phyloP scores from a whole-genome alignment of 306 rosid genomes.

The Styphnolobium japonicum region DNA sequence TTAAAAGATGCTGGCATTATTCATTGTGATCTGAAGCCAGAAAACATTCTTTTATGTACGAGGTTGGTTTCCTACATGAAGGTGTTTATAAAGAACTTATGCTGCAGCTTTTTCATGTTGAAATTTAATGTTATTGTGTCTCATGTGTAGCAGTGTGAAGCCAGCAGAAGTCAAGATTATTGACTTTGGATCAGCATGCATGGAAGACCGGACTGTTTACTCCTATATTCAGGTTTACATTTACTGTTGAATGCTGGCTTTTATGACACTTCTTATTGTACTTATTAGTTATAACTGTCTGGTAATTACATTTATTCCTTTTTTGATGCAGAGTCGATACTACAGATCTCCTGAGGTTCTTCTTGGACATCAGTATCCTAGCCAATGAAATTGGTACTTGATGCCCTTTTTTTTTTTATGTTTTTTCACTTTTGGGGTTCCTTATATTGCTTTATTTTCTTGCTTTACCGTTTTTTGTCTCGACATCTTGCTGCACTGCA shows the following conservation, averaged over 20 bases:
- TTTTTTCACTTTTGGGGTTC: background rate
- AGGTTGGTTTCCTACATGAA: conserved; percentile 38
- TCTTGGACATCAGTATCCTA: conserved; percentile 85
- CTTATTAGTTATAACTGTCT: background rate
- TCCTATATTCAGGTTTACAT: conserved; percentile 71
- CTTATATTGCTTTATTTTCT: background rate
- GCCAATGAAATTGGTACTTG: background rate
- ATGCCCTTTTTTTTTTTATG: background rate
- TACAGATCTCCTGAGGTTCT: conserved; percentile 84
- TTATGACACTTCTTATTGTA: background rate
- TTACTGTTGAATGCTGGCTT: background rate
- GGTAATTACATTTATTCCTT: background rate
- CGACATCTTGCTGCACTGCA: background rate
- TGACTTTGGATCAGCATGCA: conserved; percentile 86
- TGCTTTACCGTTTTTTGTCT: background rate
- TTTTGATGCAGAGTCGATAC: conserved; percentile 69
- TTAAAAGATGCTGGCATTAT: conserved; percentile 78
- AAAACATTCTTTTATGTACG: conserved; percentile 70
- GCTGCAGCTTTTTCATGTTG: conserved; percentile 11
- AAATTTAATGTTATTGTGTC: background rate
- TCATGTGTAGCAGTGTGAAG: conserved; percentile 46
- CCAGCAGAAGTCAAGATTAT: conserved; percentile 77
- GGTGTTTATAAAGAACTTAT: background rate
- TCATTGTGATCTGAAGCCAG: conserved; percentile 87
- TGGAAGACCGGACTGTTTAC: conserved; percentile 84